Base-by-base conservation (phyloP, 192 early-diverging fungal species). In the Dissophora ornata region DNA sequence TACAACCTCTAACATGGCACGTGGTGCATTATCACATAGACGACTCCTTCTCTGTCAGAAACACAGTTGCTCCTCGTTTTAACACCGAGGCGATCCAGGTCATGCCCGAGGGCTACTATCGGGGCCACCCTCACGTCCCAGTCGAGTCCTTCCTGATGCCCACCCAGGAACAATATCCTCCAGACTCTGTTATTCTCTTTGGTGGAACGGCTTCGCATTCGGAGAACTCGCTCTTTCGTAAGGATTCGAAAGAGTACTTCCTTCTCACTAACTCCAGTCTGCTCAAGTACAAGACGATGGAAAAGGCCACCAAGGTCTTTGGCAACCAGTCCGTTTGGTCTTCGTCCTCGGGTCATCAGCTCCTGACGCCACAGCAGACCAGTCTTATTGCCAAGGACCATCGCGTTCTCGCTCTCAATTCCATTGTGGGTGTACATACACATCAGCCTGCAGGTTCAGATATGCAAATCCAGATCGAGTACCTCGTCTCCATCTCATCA, bases 271-370 rank as follows among this genome's bases (percentile, higher is more conserved):
- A 77, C 54, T 67, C 73, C 2, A 67, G 58, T 48, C 53, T 77
- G 2, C 73, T 77, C 41, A 67, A 60, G 29, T 77, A 67, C 54
- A 77, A 77, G 57, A 51, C 58, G n/a, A 77, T 77, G 73, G 73
- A 77, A 32, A 77, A 77, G 40, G 73, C 73, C 15, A 29, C 65
- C 64, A 77, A 77, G 40, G 42, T 77, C 45, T 77, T 77, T 57
- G 73, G 73, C 15, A 77, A 77, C 19, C 73, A 77, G 26, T 77
- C 73, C 18, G 47, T 77, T 0, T 77, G 73, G 73, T 61, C 73
- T 13, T 77, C 73, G 2, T 22, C 65, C 13, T 55, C 73, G 21
- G 73, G 73, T 11, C 63, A 77, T 57, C 73, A 77, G 25, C 48
- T 77, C 21, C 40, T 77, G 15, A 77, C 73, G 1, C 73, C 73